A percentile compares a stretch with the other conserved stretches of the same genome.
phyloP scores from a whole-genome alignment of 139 green algal genomes.

The Limnomonas spitsbergensis region DNA sequence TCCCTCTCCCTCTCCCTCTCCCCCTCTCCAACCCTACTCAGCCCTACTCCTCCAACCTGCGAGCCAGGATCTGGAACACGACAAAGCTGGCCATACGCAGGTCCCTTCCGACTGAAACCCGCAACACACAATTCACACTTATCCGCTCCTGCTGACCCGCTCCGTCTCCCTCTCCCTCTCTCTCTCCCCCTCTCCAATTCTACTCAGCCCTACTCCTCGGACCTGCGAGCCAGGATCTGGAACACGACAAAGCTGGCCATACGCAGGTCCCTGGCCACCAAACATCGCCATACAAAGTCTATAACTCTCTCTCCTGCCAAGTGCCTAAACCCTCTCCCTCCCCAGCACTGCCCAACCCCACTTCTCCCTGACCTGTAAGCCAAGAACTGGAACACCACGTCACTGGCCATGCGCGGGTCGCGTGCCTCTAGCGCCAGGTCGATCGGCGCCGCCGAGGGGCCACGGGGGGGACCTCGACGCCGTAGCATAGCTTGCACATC shows the following conservation, averaged over 20 bases:
- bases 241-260: conserved; percentile 49
- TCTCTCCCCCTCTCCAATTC: neutral
- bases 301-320: neutral
- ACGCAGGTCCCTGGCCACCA: conserved; percentile 44
- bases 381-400: conserved; percentile 55
- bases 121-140: conserved; percentile 33
- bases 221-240: conserved; percentile 29
- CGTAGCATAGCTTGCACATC: conserved; percentile 46
- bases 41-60: neutral
- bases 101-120: conserved; percentile 46
- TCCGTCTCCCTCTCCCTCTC: too few species aligned
- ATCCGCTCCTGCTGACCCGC: neutral
- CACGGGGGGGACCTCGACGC: conserved; percentile 16
- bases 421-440: conserved; percentile 48
- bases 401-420: conserved; percentile 44
- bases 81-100: conserved; percentile 43
- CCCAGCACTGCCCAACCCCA: too few species aligned
- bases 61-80: conserved; percentile 29
- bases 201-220: too few species aligned
- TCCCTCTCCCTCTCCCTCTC: too few species aligned
- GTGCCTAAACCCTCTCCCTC: neutral
- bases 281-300: conserved; percentile 41
- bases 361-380: conserved; percentile 5
- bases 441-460: conserved; percentile 18
- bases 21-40: too few species aligned